Evolutionary conservation across 106 monocot species (phyloP), one percentile per base, ranked within the genome.

Genomic region (Allium cepa): DNA sequence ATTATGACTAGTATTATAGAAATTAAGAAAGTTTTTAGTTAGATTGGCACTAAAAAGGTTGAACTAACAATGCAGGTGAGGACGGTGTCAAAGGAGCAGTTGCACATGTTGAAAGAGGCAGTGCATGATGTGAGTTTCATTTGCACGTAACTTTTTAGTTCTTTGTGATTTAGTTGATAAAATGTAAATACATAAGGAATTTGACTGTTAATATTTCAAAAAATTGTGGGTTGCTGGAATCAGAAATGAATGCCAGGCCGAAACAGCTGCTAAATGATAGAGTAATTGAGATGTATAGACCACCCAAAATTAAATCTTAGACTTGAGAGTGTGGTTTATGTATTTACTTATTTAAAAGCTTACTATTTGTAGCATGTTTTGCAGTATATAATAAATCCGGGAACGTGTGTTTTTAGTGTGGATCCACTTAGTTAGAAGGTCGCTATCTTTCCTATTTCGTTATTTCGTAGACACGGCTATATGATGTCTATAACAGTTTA

Each of bases 81-180:
- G 22, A 22, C 22, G 22, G 22, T 22, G 22, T 22, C 22, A 9
- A 76, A 56, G 47, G 56, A 81, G 62, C 85, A 85, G 64, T 11
- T 85, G 27, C 17, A 26, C 12, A n/a, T 85, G 63, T 60, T 85
- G 7, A 75, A 73, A 60, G 78, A 72, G 63, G 78, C 81, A 52
- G 81, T 81, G 11, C 73, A 79, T 50, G 79, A 85, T 56, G 85
- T 85, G 49, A 81, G 74, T 69, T 36, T 55, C 53, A 55, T 55
- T 12, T 15, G 15, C 53, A 12, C 11, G 3, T 15, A 55, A 55
- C 53, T 55, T 15, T 55, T 55, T 55, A 3, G 4, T 15, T 55
- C 53, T 55, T 55, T 55, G 36, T 36, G 36, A 36, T 36, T 36
- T 5, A 55, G 15, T 55, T 11, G 11, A 55, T 55, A 15, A 15